Evolutionary conservation across 2,329 filamentous ascomycete species (phyloP), one percentile per base, ranked within the genome.

Genomic region (Fusarium sp.): DNA sequence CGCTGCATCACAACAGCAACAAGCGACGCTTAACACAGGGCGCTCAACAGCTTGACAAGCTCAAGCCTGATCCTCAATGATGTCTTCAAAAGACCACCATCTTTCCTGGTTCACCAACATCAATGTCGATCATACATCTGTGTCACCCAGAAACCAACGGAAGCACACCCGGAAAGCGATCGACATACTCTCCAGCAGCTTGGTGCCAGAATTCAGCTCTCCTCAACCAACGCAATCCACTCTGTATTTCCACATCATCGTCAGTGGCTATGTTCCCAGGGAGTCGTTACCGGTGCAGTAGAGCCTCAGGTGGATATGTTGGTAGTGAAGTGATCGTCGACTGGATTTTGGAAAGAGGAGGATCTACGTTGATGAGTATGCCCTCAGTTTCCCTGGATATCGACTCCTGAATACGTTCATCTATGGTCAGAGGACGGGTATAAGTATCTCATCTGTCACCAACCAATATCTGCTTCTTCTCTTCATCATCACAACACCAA

Each of bases 331-430:
- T 6, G 20, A 29, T 46, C 18, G 20, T 33, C n/a, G 18, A 61
- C 58, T 61, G 58, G 27, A 23, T 33, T n/a, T 58, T 9, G 16
- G 4, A 3, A 14, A 51, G 18, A 16, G 55, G 8, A 56, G 9
- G 66, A 69, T 69, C 46, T 10, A 11, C 25, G 3, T 1, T 14
- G 5, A 33, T 27, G 56, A 51, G 29, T 20, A 25, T 49, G 23
- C 0, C 11, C 6, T 11, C 20, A 53, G 16, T 20, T 20, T 56
- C 53, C 7, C 38, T 29, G 36, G 14, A 10, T 16, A 42, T 55
- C 33, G 25, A n/a, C 9, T 18, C 13, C 4, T 23, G 3, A 14
- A 5, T 13, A 20, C 7, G 27, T n/a, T n/a, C n/a, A n/a, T n/a
- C n/a, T n/a, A n/a, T n/a, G n/a, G n/a, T n/a, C n/a, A n/a, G n/a